Evolutionary conservation across 2,329 filamentous ascomycete species (phyloP), one percentile per base, ranked within the genome.

Genomic region (Hawksworthiomyces lignivorus): DNA sequence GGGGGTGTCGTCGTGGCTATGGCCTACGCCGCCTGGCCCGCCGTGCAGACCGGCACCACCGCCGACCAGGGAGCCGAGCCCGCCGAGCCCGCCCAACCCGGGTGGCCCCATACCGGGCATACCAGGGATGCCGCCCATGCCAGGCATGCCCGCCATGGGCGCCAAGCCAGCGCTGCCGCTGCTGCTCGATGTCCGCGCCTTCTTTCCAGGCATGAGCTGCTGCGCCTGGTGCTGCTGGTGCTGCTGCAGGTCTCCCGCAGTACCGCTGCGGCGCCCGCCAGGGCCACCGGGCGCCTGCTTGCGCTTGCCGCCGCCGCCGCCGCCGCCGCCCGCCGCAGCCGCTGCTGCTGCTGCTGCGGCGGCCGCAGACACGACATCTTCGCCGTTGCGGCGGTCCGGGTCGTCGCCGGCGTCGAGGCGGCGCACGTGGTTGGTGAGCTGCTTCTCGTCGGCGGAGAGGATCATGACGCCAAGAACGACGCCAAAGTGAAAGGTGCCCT

Each of bases 401-500:
- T 52, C 49, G 35, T 51, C 49, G 21, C 48, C 48, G 32, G 46
- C 46, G 14, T 51, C 50, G 32, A 52, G 46, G 8, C 43, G 44
- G 34, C 48, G 44, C 43, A 53, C 50, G 43, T 60, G 55, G 36
- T 34, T 33, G 10, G 54, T 43, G 9, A 60, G 36, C 27, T 44
- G 37, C 21, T 47, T 43, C 44, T 56, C 45, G 40, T 56, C 49
- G 18, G 45, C 45, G 3, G 53, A 51, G 12, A 58, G 36, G 4
- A 57, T 40, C 53, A 60, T 57, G 18, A 56, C 48, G 28, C 57
- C 56, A 20, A 57, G 46, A 5, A 59, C 26, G 20, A 56, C 43
- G 15, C 59, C 52, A 44, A 59, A 57, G 41, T 61, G 48, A 34
- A 61, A 57, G 14, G 51, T 48, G 28, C 46, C 56, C 42, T 54